These are phyloP conservation scores for Blastomyces silverae DNA, from an alignment of 2,329 filamentous ascomycete species.

Conservation along the genomic window DNA sequence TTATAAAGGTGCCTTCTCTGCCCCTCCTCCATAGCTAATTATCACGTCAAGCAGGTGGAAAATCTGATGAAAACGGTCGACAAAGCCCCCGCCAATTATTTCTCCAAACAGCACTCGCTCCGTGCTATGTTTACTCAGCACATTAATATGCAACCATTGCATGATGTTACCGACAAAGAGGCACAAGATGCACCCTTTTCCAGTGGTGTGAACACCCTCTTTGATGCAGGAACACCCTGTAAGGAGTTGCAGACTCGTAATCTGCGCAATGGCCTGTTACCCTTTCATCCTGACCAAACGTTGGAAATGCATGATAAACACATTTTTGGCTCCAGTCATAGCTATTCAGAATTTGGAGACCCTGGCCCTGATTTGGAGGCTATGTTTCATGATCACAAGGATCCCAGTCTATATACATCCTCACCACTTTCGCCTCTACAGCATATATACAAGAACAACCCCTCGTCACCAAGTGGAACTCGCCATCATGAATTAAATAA, in stretches of 20 bases:
- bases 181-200: constrained; percentile 35
- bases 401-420: constrained; percentile 22
- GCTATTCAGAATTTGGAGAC: constrained; percentile 16
- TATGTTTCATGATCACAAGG: constrained; percentile 24
- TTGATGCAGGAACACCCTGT: constrained; percentile 20
- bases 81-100: constrained; percentile 20
- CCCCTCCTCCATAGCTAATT: constrained; percentile 8
- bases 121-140: constrained; percentile 59
- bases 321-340: constrained; percentile 18
- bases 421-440: constrained; percentile 35
- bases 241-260: constrained; percentile 18
- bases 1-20: constrained; percentile 13
- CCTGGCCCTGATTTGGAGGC: constrained; percentile 19
- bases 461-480: constrained; percentile 33
- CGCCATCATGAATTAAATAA: constrained; percentile 39
- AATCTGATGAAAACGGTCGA: constrained; percentile 21
- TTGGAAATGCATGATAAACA: constrained; percentile 15
- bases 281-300: constrained; percentile 21
- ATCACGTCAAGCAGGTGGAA: constrained; percentile 12
- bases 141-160: constrained; percentile 52
- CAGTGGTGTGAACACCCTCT: constrained; percentile 18
- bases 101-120: constrained; percentile 47
- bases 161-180: constrained; percentile 44
- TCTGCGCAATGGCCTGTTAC: constrained; percentile 32
- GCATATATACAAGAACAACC: constrained; percentile 33